Evolutionary conservation across 495 filamentous ascomycete genomes (phyloP), one percentile per base, ranked within the genome.

Genomic region (Oidiodendron maius): DNA sequence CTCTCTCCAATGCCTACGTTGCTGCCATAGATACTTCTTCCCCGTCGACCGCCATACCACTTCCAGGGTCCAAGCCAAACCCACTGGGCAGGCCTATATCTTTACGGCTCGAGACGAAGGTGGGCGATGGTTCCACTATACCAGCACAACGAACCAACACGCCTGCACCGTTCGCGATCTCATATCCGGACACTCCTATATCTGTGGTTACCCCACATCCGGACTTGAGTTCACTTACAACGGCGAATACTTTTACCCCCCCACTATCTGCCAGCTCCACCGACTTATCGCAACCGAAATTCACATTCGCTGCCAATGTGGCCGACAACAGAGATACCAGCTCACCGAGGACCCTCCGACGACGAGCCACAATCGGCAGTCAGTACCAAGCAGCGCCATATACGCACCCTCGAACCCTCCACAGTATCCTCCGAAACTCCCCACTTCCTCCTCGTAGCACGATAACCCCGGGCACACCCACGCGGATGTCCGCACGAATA

Each of bases 401-500:
- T 62, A 81, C 76, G 34, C 76, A 79, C 11, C 78, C 83, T 2
- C 71, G 80, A 15, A 75, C 75, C 5, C 71, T 87, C 5, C 80
- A 77, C 51, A 86, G 82, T 63, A 90, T 90, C 62, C 71, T 90
- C 24, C 82, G 84, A 60, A 90, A 90, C 69, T 87, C 84, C 8
- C 84, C 84, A 1, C 61, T 83, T 10, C 76, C 75, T 51, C 78
- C 65, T 26, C 60, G 64, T 11, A 71, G 48, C 47, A 62, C 68
- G 4, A 56, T 48, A 32, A 70, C 72, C 24, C 74, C 74, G 10
- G 60, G 59, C 11, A 74, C 76, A 0, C 69, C 70, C 11, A 64
- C 61, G 40, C 64, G 74, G 26, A 65, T 70, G 26, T 76, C 76
- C 12, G 50, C 64, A 17, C 67, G 74, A 23, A 56, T 76, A 10